phyloP scores from a whole-genome alignment of 2,329 filamentous ascomycete genomes.

The Xylaria sp. region DNA sequence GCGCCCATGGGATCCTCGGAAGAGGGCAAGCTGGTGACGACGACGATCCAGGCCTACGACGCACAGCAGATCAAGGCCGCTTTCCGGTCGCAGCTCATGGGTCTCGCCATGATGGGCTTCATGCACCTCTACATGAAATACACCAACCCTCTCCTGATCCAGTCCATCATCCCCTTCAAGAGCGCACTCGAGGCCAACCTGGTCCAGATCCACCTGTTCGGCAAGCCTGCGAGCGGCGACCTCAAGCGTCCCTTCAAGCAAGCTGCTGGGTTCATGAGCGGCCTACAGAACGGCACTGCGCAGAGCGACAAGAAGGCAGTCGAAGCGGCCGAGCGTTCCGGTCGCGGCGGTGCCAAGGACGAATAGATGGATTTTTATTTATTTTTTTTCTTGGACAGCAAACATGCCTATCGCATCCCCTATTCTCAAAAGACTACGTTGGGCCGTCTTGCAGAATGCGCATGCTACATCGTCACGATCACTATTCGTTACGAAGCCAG shows the following conservation, averaged over 20 bases:
- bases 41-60: conserved; percentile 96
- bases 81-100: conserved; percentile 94
- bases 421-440: not conserved
- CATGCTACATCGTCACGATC: not conserved
- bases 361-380: conserved; percentile 60
- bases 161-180: conserved; percentile 98
- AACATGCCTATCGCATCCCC: conserved; percentile 2
- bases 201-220: conserved; percentile 93
- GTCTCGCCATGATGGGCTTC: conserved; percentile 95
- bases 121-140: conserved; percentile 99
- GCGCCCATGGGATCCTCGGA: conserved; percentile 92
- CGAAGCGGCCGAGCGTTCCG: conserved; percentile 80
- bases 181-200: conserved; percentile 94
- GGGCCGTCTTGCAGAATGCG: not conserved
- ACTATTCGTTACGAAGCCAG: not conserved
- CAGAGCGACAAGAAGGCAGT: conserved; percentile 95
- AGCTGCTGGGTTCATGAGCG: conserved; percentile 82
- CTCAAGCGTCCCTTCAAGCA: conserved; percentile 97
- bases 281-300: conserved; percentile 76
- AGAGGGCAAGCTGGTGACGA: conserved; percentile 95
- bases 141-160: conserved; percentile 98
- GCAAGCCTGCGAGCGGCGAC: conserved; percentile 86
- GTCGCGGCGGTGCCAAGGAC: conserved; percentile 77
- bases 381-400: not conserved
- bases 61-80: conserved; percentile 82